Evolutionary conservation across 2,329 filamentous ascomycete species (phyloP).

Genomic region (Cytospora schulzeri): DNA sequence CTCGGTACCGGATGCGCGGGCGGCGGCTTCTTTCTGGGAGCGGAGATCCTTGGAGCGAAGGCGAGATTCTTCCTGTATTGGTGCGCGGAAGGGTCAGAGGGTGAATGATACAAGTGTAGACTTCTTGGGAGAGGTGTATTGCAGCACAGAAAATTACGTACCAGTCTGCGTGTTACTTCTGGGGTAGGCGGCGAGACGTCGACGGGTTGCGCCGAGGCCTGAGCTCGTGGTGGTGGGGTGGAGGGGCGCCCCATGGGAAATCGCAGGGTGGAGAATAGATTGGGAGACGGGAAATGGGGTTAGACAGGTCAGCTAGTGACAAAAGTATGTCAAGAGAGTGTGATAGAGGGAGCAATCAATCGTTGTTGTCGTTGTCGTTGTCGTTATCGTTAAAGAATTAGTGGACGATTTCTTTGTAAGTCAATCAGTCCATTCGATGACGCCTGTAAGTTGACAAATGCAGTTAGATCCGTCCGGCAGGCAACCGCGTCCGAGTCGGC

Average conservation of each 20-base stretch:
- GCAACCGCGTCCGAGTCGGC: conserved; percentile 21
- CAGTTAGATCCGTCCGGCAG: conserved; percentile 22
- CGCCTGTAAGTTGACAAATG: conserved; percentile 10
- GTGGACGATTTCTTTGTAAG: neutral
- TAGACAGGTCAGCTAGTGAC: neutral
- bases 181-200: conserved; percentile 53
- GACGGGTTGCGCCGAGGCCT: conserved; percentile 35
- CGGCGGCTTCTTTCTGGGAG: conserved; percentile 69
- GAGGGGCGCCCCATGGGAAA: conserved; percentile 49
- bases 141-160: neutral
- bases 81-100: conserved; percentile 23
- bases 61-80: conserved; percentile 75
- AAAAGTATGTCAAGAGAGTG: neutral
- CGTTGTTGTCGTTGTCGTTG: neutral
- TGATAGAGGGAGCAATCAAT: neutral
- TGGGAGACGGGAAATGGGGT: neutral
- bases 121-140: too few species aligned
- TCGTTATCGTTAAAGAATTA: neutral
- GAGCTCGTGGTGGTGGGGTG: conserved; percentile 46
- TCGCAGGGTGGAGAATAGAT: neutral
- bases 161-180: conserved; percentile 47
- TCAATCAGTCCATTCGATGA: neutral
- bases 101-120: neutral
- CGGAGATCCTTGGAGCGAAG: conserved; percentile 86
- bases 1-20: conserved; percentile 47